Base-by-base conservation (phyloP, 2,329 filamentous ascomycete genomes). In the Catunica adiposa region DNA sequence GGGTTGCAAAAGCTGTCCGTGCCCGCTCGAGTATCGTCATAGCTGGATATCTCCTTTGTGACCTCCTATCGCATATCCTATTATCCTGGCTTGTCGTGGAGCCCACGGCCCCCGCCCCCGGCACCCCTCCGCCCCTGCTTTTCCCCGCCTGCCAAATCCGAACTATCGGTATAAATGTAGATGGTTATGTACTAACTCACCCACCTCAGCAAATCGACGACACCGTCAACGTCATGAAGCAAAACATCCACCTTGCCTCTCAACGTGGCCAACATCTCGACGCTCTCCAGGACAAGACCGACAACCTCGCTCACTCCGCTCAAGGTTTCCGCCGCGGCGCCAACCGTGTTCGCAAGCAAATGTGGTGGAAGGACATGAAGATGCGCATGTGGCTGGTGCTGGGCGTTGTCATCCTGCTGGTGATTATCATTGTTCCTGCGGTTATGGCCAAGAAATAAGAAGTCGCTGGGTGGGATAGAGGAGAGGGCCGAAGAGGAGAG, bases 341-440 rank as follows among this genome's bases (percentile, higher is more conserved):
- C 71, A 98, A 97, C 76, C 78, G 88, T 64, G 90, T 98, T 63
- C 83, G 92, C 70, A 90, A 89, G 77, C 83, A 94, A 71, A 97
- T 97, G 90, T 97, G 90, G 90, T 97, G 89, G 90, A 97, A 97
- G 79, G 90, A 97, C 67, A 94, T 96, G 88, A 97, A 97, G 82
- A 98, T 98, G 92, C 83, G 92, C 70, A 92, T 96, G 77, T 97
- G 90, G 73, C 76, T 98, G 64, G 85, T 94, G 67, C 77, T 83
- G 58, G 92, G 89, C 65, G 85, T 98, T 70, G 84, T 97, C 69
- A 79, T 97, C 63, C 77, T 98, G 64, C 79, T 98, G 62, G 74
- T 94, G 63, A 80, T 98, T 69, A 97, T 98, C 68, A 92, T 98
- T 66, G 82, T 97, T 63, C 92, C 92, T 62, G 77, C 84, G 63